Evolutionary conservation across 163 green algal species (phyloP).

Genomic region (Trebouxiophyceae sp.): DNA sequence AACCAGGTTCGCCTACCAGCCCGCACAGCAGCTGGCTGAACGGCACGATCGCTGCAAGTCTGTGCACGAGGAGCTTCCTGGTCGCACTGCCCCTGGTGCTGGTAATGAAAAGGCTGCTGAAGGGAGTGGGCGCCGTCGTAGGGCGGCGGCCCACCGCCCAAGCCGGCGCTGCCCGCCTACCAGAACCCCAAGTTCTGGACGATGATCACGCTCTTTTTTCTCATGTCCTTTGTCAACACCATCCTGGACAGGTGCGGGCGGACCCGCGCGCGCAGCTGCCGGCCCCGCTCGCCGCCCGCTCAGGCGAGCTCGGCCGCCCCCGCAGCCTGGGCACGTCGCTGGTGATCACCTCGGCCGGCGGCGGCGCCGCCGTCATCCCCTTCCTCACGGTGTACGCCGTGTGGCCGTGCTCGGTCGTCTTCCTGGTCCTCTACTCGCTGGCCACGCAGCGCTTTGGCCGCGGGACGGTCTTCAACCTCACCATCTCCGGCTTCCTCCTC

Average conservation of each 20-base stretch:
- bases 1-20: background rate
- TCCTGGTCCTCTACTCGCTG: conserved; percentile 74
- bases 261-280: background rate
- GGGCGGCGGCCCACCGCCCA: background rate
- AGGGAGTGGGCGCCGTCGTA: background rate
- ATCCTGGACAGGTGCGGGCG: conserved; percentile 69
- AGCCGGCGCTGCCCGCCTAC: background rate
- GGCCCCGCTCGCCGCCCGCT: background rate
- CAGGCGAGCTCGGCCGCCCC: background rate
- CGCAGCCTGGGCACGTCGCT: conserved; percentile 77
- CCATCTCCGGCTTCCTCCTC: conserved; percentile 66
- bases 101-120: no score
- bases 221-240: conserved; percentile 63
- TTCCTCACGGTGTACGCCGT: conserved; percentile 92
- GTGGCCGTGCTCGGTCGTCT: conserved; percentile 77
- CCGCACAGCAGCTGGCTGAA: background rate
- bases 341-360: conserved; percentile 79
- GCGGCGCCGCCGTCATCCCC: conserved; percentile 61
- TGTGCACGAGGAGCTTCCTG: background rate
- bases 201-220: background rate
- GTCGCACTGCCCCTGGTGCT: no score
- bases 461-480: conserved; percentile 75
- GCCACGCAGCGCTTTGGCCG: conserved; percentile 57
- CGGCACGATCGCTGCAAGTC: background rate
- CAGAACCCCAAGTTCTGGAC: background rate